These are phyloP conservation scores for Stylonectria norvegica DNA, from an alignment of 2,329 filamentous ascomycete genomes.

Conservation along the genomic window DNA sequence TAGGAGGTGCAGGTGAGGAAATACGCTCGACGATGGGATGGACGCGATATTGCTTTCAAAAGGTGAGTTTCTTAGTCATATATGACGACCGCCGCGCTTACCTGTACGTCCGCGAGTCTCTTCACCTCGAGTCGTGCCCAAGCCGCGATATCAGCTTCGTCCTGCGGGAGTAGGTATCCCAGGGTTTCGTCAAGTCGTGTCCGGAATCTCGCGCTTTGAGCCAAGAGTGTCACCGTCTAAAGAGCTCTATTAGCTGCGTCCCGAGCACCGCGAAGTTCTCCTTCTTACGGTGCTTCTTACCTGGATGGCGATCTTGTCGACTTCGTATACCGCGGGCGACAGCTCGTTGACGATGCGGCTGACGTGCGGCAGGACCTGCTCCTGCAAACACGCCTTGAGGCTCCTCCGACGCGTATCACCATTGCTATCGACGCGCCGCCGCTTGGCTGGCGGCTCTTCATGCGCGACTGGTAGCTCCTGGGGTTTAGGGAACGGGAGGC, in stretches of 20 bases:
- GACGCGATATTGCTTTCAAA: constrained; percentile 5
- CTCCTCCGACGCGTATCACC: constrained; percentile 12
- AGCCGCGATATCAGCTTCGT: constrained; percentile 17
- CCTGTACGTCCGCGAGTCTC: constrained; percentile 18
- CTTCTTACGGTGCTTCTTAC: constrained; percentile 19
- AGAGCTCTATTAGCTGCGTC: constrained; percentile 6
- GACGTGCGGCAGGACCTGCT: constrained; percentile 34
- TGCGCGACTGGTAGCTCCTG: constrained; percentile 7
- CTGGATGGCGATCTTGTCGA: constrained; percentile 29
- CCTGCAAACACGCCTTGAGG: constrained; percentile 25
- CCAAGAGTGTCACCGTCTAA: constrained; percentile 24
- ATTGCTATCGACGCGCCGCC: constrained; percentile 25
- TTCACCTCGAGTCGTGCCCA: constrained; percentile 19
- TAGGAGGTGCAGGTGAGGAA: neutral
- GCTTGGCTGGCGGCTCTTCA: constrained; percentile 28
- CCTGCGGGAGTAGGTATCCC: constrained; percentile 12
- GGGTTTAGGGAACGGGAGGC: constrained; percentile 8
- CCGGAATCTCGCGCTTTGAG: constrained; percentile 20
- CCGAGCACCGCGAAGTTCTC: neutral
- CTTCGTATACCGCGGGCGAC: constrained; percentile 17
- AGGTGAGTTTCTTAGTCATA: constrained; percentile 1
- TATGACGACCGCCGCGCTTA: constrained; percentile 10
- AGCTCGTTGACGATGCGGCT: constrained; percentile 24
- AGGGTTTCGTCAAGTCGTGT: constrained; percentile 21
- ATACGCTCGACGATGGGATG: neutral